Evolutionary conservation across 768 basidiomycete genomes (phyloP), one percentile per base, ranked within the genome.

Genomic region (Clitopilus hobsonii): DNA sequence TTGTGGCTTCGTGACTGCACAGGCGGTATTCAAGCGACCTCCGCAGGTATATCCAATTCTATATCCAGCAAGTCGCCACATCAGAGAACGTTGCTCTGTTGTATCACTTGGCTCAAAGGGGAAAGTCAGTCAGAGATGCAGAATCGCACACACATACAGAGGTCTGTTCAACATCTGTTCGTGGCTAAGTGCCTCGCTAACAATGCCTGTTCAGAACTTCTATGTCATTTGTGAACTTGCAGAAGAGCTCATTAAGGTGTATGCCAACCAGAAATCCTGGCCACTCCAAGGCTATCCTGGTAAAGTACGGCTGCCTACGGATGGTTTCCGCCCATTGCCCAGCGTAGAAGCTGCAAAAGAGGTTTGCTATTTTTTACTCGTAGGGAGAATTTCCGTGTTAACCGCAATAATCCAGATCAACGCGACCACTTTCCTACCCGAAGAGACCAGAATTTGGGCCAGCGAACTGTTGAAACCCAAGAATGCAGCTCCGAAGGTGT

Each of bases 171-270:
- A 13, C 11, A n/a, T n/a, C 29, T 22, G 22, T 25, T 47, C 29
- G 23, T 11, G 20, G 5, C 14, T 25, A 27, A 36, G 18, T 55
- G 24, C 29, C 61, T 10, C n/a, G 4, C 54, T 53, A 45, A 30
- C 25, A 28, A 55, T n/a, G 5, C 30, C 4, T 47, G 22, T 38
- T 27, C 60, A 97, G 95, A 90, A 92, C 66, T 74, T 99, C 36
- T 98, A 97, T 64, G 78, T 84, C 7, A 76, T 92, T 55, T 85
- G 89, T 60, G 97, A 99, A 62, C 77, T 98, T 6, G 88, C 96
- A 0, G 92, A 97, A 69, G 83, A 91, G 61, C 72, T 97, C 28
- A 88, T 98, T 69, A 89, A 86, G 62, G 71, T 76, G 0, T 80
- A 82, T n/a, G 84, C 85, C 0, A 79, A 83, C 28, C 54, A 69